phyloP scores from a whole-genome alignment of 106 monocot species.

The Narthecium ossifragum region DNA sequence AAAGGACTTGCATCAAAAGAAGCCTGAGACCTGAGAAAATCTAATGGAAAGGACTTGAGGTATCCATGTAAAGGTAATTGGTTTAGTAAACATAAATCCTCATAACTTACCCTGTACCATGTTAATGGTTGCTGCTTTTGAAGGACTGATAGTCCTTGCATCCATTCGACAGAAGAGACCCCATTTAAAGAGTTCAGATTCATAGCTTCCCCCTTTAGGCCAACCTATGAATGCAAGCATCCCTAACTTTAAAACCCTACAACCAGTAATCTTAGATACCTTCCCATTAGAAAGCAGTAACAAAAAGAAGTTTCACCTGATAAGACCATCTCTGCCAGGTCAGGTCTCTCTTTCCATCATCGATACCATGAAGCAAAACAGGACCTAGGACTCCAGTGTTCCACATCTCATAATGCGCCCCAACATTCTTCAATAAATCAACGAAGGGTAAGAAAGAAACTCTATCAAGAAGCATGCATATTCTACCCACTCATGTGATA shows the following conservation, averaged over 20 bases:
- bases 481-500: not conserved
- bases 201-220: slow-evolving; percentile 86
- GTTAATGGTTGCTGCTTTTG: slow-evolving; percentile 70
- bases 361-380: slow-evolving; percentile 67
- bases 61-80: too few species aligned
- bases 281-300: too few species aligned
- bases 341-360: slow-evolving; percentile 82
- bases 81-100: too few species aligned
- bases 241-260: not conserved
- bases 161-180: slow-evolving; percentile 80
- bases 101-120: slow-evolving; percentile 93
- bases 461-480: not conserved
- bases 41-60: not conserved
- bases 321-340: slow-evolving; percentile 95
- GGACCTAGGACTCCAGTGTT: slow-evolving; percentile 92
- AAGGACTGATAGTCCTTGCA: slow-evolving; percentile 50
- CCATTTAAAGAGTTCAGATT: slow-evolving; percentile 83
- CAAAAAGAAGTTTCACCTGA: slow-evolving; percentile 61
- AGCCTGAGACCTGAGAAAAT: not conserved
- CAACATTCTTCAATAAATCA: slow-evolving; percentile 59
- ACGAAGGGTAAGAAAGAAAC: not conserved
- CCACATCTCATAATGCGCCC: slow-evolving; percentile 88
- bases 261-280: too few species aligned
- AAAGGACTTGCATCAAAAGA: not conserved
- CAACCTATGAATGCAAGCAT: slow-evolving; percentile 34